Conservation (phyloP, 1,139 yeast species). For the Casaregolazyma suthepensis region DNA sequence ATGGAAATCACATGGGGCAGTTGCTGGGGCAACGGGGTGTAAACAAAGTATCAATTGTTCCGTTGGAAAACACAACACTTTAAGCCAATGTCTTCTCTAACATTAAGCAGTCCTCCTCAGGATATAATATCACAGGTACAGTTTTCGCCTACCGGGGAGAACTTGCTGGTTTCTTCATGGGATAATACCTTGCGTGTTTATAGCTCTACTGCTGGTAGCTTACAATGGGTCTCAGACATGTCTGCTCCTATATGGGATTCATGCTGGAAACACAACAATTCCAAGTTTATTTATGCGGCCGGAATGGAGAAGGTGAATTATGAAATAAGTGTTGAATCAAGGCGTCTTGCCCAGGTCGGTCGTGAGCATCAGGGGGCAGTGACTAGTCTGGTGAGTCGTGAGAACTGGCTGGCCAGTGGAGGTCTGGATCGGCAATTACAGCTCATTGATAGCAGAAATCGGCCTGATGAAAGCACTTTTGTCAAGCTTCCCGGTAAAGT, state of each 20-base stretch:
- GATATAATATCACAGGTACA: conserved; percentile 29
- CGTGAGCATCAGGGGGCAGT: conserved; percentile 32
- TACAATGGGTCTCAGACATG: conserved; percentile 18
- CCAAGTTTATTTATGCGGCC: conserved; percentile 19
- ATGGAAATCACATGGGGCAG: not conserved
- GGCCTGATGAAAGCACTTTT: conserved; percentile 19
- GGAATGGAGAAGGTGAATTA: conserved; percentile 28
- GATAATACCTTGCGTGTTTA: conserved; percentile 31
- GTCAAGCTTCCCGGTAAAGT: conserved; percentile 47
- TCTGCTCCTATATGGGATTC: conserved; percentile 30
- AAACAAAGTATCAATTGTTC: not conserved
- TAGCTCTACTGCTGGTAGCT: conserved; percentile 18
- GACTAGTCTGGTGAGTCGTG: conserved; percentile 27
- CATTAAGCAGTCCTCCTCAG: conserved; percentile 23
- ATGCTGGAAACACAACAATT: conserved; percentile 25
- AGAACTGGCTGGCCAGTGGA: conserved; percentile 41
- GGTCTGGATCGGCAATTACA: conserved; percentile 50
- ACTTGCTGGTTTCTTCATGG: conserved; percentile 35
- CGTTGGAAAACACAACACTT: not conserved
- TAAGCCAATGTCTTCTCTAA: not conserved
- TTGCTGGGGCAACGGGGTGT: not conserved
- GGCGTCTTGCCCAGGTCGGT: conserved; percentile 24
- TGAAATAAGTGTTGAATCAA: conserved; percentile 25
- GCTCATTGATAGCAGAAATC: conserved; percentile 33
- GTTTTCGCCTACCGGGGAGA: conserved; percentile 23